Conservation (phyloP, 2,329 filamentous ascomycete species). For the Myriosclerotinia curreyana region DNA sequence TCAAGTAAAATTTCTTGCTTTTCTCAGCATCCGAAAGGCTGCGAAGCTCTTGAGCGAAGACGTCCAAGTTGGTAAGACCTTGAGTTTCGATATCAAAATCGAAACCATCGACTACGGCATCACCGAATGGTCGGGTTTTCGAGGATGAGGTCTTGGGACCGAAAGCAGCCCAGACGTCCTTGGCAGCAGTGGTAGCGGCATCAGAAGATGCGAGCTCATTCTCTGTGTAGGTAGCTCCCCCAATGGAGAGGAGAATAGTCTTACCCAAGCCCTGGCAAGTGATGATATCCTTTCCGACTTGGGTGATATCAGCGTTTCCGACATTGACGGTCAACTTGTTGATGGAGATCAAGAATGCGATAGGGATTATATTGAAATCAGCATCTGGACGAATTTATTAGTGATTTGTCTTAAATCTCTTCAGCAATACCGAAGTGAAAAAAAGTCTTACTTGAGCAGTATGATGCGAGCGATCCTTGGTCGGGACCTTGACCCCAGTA, state of each 20-base stretch:
- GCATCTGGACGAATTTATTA: slow-evolving; percentile 9
- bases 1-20: slow-evolving; percentile 54
- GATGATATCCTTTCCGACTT: slow-evolving; percentile 22
- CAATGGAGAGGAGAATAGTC: slow-evolving; percentile 69
- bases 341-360: slow-evolving; percentile 16
- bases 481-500: slow-evolving; percentile 55
- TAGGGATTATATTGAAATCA: slow-evolving; percentile 13
- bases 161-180: slow-evolving; percentile 68
- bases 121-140: slow-evolving; percentile 63
- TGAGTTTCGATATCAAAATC: slow-evolving; percentile 56
- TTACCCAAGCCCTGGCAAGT: slow-evolving; percentile 45
- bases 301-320: slow-evolving; percentile 16
- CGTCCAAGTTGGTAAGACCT: slow-evolving; percentile 10
- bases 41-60: slow-evolving; percentile 38
- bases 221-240: slow-evolving; percentile 67
- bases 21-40: slow-evolving; percentile 47
- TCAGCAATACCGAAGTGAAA: background rate
- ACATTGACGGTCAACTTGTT: slow-evolving; percentile 19
- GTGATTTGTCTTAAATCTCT: background rate
- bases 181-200: slow-evolving; percentile 54
- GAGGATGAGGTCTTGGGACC: slow-evolving; percentile 51
- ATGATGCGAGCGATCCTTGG: slow-evolving; percentile 21
- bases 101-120: slow-evolving; percentile 67
- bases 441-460: slow-evolving; percentile 18
- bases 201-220: slow-evolving; percentile 57